Base-by-base conservation (phyloP, 106 monocot species). In the Platanthera zijinensis region DNA sequence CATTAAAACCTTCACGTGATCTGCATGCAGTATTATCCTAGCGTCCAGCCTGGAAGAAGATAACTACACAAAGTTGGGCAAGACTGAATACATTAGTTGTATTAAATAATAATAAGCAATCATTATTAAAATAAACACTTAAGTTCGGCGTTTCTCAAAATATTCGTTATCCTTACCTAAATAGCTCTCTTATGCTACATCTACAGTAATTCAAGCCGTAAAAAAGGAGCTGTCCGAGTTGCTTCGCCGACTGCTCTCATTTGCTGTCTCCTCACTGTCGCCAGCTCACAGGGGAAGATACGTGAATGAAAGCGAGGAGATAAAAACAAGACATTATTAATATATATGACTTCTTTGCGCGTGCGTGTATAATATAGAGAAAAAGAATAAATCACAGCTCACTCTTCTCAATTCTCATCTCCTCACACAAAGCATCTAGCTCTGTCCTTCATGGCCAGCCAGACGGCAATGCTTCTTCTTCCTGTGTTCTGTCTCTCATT, bases 401-500 rank as follows among this genome's bases (percentile, higher is more conserved):
- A n/a, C 59, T 18, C 59, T 19, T 9, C 59, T 59, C 59, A 59
- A 1, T 59, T 59, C 18, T 59, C 59, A 59, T 59, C 18, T 7
- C n/a, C 59, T 59, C 59, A 5, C 6, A 5, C 59, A 59, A 59
- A 59, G 59, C 0, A 7, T 7, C 19, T 7, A 59, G 59, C 59
- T 59, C 21, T 59, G 6, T 59, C 59, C 7, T 59, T 59, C 59
- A 59, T 59, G 59, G 59, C 59, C 19, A 19, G 21, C 59, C 19
- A n/a, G 21, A 59, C 7, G n/a, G 12, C 11, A 30, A 32, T 74
- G 13, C 30, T 30, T 11, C 59, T 59, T 30, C 39, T 61, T 15
- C 47, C 13, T 17, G 61, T 71, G 49, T 15, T 79, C 61, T 50
- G 61, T 11, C 62, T 47, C 70, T 61, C 57, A 50, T 50, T 62